Conservation (phyloP, 1,139 yeast genomes). For the Debaryomyces sp. region DNA sequence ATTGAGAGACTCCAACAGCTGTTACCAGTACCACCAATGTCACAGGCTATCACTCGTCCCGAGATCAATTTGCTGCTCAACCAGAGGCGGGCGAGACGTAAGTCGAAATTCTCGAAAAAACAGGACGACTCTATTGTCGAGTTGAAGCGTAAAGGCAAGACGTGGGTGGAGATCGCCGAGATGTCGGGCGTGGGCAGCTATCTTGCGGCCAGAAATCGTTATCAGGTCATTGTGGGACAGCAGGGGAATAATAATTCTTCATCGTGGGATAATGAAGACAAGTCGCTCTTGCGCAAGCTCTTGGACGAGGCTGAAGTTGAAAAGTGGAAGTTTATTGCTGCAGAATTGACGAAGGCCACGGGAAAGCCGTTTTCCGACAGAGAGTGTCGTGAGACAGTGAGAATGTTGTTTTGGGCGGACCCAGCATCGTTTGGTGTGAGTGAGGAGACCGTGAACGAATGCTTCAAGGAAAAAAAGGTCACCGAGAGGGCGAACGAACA, state of each 20-base stretch:
- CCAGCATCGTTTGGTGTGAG: constrained; percentile 62
- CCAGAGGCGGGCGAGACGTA: constrained; percentile 13
- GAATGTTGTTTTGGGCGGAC: constrained; percentile 55
- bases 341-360: constrained; percentile 62
- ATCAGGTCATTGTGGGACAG: constrained; percentile 81
- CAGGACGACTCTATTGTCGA: constrained; percentile 69
- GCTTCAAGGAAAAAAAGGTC: constrained; percentile 39
- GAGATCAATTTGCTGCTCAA: constrained; percentile 20
- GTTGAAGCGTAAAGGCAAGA: constrained; percentile 62
- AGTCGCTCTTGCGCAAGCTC: constrained; percentile 49
- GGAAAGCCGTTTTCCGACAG: constrained; percentile 55
- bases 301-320: constrained; percentile 73
- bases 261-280: constrained; percentile 65
- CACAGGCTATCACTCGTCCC: constrained; percentile 34
- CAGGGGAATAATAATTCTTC: constrained; percentile 74
- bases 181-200: constrained; percentile 66
- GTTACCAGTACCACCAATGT: constrained; percentile 44
- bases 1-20: constrained; percentile 13
- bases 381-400: constrained; percentile 59
- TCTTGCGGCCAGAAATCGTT: constrained; percentile 75
- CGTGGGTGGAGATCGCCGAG: constrained; percentile 79
- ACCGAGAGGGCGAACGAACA: constrained; percentile 41
- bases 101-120: constrained; percentile 43
- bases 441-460: constrained; percentile 44
- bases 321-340: constrained; percentile 67